phyloP scores from a whole-genome alignment of 192 early-diverging fungal genomes.

The Umbelopsis vinacea region DNA sequence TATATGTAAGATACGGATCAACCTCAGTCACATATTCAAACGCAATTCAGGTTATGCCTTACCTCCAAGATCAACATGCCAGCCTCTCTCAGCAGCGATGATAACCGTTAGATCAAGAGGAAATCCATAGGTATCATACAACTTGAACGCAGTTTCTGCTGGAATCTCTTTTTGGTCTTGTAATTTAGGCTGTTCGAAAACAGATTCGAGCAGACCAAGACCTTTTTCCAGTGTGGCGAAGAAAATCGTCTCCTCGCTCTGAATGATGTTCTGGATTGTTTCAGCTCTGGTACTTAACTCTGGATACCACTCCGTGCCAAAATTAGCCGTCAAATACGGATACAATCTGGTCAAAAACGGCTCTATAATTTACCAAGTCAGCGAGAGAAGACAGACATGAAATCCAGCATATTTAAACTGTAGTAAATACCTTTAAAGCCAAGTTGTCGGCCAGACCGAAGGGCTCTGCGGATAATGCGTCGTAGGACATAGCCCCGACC shows the following conservation, averaged over 20 bases:
- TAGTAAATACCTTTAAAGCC: slow-evolving; percentile 50
- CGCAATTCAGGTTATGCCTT: background rate
- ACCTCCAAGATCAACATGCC: slow-evolving; percentile 56
- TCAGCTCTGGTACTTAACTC: slow-evolving; percentile 45
- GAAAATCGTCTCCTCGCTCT: slow-evolving; percentile 54
- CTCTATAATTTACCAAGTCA: slow-evolving; percentile 24
- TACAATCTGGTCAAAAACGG: slow-evolving; percentile 57
- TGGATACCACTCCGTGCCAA: slow-evolving; percentile 46
- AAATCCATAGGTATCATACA: slow-evolving; percentile 65
- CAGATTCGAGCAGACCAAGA: slow-evolving; percentile 46
- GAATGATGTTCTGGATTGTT: slow-evolving; percentile 46
- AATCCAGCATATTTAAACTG: background rate
- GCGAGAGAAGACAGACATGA: too few species aligned
- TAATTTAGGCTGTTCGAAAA: slow-evolving; percentile 47
- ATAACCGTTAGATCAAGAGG: slow-evolving; percentile 57
- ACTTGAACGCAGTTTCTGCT: slow-evolving; percentile 52
- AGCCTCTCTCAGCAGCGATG: slow-evolving; percentile 61
- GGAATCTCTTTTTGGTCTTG: slow-evolving; percentile 42
- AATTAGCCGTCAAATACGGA: slow-evolving; percentile 48
- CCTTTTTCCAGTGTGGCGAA: slow-evolving; percentile 53
- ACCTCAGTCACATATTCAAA: too few species aligned
- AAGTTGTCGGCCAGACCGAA: slow-evolving; percentile 59
- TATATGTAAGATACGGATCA: background rate
- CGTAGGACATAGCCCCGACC: slow-evolving; percentile 64
- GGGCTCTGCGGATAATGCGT: slow-evolving; percentile 60